These are phyloP conservation scores for Puccinia triticina DNA, from an alignment of 1,284 basidiomycete genomes.

Conservation along the genomic window DNA sequence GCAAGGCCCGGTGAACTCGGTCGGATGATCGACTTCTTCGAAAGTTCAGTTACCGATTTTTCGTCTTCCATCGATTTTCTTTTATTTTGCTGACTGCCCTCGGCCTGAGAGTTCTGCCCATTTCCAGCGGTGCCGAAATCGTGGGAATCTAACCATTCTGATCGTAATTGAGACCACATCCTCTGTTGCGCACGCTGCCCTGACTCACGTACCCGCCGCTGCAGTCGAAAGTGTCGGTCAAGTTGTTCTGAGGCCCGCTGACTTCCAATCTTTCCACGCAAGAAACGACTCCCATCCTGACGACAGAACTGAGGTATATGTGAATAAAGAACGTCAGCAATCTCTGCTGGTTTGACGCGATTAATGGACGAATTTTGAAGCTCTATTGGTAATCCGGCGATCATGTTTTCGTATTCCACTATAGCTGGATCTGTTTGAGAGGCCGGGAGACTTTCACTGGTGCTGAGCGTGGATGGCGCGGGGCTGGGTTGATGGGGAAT, in stretches of 20 bases:
- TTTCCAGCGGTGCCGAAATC: conserved; percentile 23
- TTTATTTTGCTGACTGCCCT: conserved; percentile 11
- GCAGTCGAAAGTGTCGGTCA: conserved; percentile 46
- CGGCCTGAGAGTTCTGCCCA: background rate
- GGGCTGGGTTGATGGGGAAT: conserved; percentile 33
- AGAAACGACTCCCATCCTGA: conserved; percentile 49
- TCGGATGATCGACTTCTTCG: conserved; percentile 40
- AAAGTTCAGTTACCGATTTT: conserved; percentile 30
- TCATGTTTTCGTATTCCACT: conserved; percentile 45
- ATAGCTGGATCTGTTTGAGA: conserved; percentile 25
- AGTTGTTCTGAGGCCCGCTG: conserved; percentile 41
- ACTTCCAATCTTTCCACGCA: conserved; percentile 41
- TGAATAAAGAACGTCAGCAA: conserved; percentile 46
- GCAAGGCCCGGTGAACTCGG: conserved; percentile 40
- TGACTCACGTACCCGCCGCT: conserved; percentile 28
- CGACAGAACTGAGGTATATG: conserved; percentile 49
- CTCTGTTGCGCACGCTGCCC: conserved; percentile 45
- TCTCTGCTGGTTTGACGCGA: conserved; percentile 27
- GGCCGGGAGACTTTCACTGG: conserved; percentile 16
- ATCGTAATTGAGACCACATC: conserved; percentile 38
- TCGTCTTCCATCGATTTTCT: conserved; percentile 17
- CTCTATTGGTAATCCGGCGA: conserved; percentile 30
- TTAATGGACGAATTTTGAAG: conserved; percentile 45
- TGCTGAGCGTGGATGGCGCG: conserved; percentile 27
- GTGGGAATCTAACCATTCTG: conserved; percentile 47